phyloP scores from a whole-genome alignment of 1,284 basidiomycete species.

The Peniophora sp. region DNA sequence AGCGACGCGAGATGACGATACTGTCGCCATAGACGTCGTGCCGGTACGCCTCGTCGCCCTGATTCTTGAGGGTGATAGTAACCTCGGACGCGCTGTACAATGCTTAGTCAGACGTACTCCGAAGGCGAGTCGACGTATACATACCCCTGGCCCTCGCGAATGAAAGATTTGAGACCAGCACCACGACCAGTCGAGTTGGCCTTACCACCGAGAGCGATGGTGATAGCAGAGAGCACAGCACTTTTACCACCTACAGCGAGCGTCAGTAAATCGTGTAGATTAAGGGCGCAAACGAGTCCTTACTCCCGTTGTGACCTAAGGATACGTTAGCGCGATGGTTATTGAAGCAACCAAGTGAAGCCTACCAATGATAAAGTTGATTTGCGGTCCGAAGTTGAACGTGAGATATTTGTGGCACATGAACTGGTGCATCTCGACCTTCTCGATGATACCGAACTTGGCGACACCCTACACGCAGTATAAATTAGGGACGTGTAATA shows the following conservation, averaged over 20 bases:
- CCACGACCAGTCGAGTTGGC: constrained; percentile 86
- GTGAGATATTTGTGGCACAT: constrained; percentile 91
- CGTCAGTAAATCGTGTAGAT: not conserved
- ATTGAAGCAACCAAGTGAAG: constrained; percentile 13
- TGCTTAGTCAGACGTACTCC: not conserved
- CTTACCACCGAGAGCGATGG: constrained; percentile 91
- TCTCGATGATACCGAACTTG: constrained; percentile 82
- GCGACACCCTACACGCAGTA: constrained; percentile 54
- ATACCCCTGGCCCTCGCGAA: constrained; percentile 79
- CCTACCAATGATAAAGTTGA: constrained; percentile 95
- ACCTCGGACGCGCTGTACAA: constrained; percentile 62
- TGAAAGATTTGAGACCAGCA: constrained; percentile 80
- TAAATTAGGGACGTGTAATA: no score
- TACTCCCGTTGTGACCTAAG: constrained; percentile 74
- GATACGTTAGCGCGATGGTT: not conserved
- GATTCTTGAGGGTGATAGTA: constrained; percentile 77
- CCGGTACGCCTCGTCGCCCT: constrained; percentile 84
- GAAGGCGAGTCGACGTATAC: constrained; percentile 16
- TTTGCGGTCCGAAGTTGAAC: constrained; percentile 81
- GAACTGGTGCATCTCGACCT: constrained; percentile 85
- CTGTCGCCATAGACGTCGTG: constrained; percentile 77
- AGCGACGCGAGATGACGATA: constrained; percentile 80
- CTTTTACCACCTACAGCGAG: constrained; percentile 77
- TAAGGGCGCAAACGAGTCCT: constrained; percentile 20
- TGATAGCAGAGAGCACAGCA: constrained; percentile 90